Evolutionary conservation across 2,329 filamentous ascomycete genomes (phyloP).

Genomic region (Xylaria sp.): DNA sequence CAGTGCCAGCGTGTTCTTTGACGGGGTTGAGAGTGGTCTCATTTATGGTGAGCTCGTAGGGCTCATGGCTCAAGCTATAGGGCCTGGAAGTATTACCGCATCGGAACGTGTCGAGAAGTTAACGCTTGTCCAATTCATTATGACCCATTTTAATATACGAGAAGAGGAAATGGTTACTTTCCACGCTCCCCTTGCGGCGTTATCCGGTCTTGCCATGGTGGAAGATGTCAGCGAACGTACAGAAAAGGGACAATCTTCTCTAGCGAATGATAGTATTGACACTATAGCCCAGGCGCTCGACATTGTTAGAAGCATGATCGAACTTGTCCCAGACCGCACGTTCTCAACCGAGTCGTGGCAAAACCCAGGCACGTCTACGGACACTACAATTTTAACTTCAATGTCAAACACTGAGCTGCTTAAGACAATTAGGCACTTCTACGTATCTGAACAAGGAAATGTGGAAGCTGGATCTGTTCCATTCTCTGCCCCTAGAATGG

Average conservation of each 20-base stretch:
- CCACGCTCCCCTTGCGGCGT: conserved; percentile 77
- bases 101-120: conserved; percentile 67
- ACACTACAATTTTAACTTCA: conserved; percentile 38
- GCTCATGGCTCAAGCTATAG: conserved; percentile 67
- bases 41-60: conserved; percentile 85
- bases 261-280: conserved; percentile 30
- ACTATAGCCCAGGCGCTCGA: conserved; percentile 45
- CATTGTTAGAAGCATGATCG: conserved; percentile 63
- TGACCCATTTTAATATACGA: conserved; percentile 86
- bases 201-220: conserved; percentile 68
- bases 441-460: conserved; percentile 72
- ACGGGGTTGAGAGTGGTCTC: conserved; percentile 91
- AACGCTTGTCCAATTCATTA: conserved; percentile 78
- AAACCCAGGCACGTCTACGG: conserved; percentile 35
- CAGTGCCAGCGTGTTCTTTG: conserved; percentile 95
- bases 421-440: conserved; percentile 68
- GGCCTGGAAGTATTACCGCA: conserved; percentile 49
- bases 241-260: conserved; percentile 20
- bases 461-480: conserved; percentile 66
- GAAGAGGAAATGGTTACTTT: conserved; percentile 94
- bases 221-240: conserved; percentile 55
- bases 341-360: conserved; percentile 50
- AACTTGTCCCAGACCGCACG: conserved; percentile 68
- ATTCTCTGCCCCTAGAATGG: conserved; percentile 59
- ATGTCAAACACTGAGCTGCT: conserved; percentile 59